Percentiles rank a stretch among this genome's conserved stretches.
Conservation (phyloP, 441 rosid species). For the Adansonia grandidieri region DNA sequence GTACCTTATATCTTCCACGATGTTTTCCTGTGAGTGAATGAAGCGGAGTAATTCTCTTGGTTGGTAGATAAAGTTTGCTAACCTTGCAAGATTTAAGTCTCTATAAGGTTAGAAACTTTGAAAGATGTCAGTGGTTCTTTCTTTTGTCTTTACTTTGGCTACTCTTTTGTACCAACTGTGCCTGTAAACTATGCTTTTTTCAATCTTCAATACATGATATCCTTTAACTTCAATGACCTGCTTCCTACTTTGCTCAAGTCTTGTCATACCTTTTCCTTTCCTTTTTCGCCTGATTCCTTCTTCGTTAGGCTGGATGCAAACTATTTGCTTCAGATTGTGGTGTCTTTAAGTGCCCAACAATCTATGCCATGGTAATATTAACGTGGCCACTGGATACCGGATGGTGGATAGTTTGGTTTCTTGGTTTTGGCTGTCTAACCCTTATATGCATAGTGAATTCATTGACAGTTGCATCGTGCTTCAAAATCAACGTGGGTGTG, state of each 20-base stretch:
- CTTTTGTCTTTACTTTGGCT: conserved; percentile 1
- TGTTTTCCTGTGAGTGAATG: neutral
- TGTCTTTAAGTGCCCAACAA: neutral
- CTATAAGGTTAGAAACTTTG: neutral
- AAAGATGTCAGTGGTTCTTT: conserved; percentile 19
- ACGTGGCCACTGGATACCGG: neutral
- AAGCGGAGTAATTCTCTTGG: conserved; percentile 1
- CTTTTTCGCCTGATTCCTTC: conserved; percentile 5
- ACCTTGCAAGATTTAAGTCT: conserved; percentile 6
- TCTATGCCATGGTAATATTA: conserved; percentile 14
- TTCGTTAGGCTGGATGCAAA: conserved; percentile 6
- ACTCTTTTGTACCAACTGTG: neutral
- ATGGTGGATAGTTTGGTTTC: neutral
- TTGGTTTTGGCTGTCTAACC: conserved; percentile 7
- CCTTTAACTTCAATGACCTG: neutral
- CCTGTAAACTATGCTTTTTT: neutral
- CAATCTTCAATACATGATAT: neutral
- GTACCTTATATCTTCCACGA: conserved; percentile 15
- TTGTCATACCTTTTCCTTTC: neutral
- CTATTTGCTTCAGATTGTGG: neutral
- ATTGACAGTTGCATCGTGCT: neutral
- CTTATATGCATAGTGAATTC: neutral
- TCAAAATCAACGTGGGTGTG: neutral
- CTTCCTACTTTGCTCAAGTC: conserved; percentile 2
- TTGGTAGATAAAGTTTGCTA: conserved; percentile 5